A percentile compares a stretch with the other conserved stretches of the same genome.
These are phyloP conservation scores for Dictyostelium firmibasis DNA, from an alignment of 78 protist genomes.

Conservation along the genomic window DNA sequence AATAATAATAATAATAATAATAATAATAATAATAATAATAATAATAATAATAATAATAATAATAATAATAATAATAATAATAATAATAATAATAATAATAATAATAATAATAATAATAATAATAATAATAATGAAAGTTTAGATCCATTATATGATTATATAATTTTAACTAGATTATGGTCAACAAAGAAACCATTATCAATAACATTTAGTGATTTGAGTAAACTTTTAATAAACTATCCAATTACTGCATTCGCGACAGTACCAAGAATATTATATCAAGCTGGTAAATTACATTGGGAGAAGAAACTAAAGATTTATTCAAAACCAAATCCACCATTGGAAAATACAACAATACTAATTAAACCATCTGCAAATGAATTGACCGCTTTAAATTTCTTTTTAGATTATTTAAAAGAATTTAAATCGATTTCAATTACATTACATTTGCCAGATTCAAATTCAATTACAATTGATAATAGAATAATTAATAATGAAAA, in stretches of 20 bases:
- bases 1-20: neutral
- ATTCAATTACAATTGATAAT: neutral
- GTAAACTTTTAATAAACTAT: neutral
- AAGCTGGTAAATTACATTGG: constrained; percentile 56
- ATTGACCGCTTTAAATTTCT: neutral
- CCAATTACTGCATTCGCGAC: constrained; percentile 33
- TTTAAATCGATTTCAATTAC: neutral
- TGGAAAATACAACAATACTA: constrained; percentile 27
- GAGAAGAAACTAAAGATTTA: constrained; percentile 7
- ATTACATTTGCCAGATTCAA: neutral
- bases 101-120: too few relatives aligned
- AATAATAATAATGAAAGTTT: too few relatives aligned
- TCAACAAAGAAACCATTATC: constrained; percentile 7
- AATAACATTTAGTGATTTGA: neutral
- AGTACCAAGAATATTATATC: constrained; percentile 40
- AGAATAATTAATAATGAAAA: neutral
- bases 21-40: neutral
- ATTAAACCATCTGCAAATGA: constrained; percentile 23
- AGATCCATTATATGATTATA: constrained; percentile 1
- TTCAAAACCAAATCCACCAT: constrained; percentile 68
- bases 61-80: neutral
- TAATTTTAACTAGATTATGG: constrained; percentile 48
- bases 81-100: too few relatives aligned
- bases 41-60: neutral
- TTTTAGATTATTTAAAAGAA: neutral